Conservation (phyloP, 345 rosid species). For the Hibiscus tridactylites region DNA sequence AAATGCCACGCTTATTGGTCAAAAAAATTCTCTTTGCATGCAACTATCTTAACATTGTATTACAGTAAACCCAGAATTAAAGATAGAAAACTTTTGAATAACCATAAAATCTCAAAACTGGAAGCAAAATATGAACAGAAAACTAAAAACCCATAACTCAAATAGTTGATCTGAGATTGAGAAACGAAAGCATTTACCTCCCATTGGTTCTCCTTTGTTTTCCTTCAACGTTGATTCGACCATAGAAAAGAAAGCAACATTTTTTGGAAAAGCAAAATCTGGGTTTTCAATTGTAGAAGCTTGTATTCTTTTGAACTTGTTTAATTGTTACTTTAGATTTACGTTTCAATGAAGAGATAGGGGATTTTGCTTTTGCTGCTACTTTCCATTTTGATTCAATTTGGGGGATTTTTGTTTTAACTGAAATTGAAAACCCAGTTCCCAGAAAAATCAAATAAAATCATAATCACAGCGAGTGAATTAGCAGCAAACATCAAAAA, state of each 20-base stretch:
- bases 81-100: neutral
- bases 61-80: neutral
- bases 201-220: conserved; percentile 18
- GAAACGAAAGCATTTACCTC: conserved; percentile 20
- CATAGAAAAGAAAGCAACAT: conserved; percentile 17
- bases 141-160: neutral
- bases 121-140: neutral
- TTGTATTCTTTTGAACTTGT: neutral
- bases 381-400: no score
- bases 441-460: no score
- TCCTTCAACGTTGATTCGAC: conserved; percentile 8
- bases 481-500: no score
- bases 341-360: neutral
- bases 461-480: no score
- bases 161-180: conserved; percentile 11
- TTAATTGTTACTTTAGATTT: neutral
- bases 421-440: no score
- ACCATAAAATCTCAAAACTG: conserved; percentile 4
- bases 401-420: no score
- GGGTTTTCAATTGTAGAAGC: conserved; percentile 5
- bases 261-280: conserved; percentile 10
- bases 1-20: neutral
- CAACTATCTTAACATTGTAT: neutral
- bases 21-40: neutral
- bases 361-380: no score